Evolutionary conservation across 1,284 basidiomycete species (phyloP).

Genomic region (Papiliotrema flavescens): DNA sequence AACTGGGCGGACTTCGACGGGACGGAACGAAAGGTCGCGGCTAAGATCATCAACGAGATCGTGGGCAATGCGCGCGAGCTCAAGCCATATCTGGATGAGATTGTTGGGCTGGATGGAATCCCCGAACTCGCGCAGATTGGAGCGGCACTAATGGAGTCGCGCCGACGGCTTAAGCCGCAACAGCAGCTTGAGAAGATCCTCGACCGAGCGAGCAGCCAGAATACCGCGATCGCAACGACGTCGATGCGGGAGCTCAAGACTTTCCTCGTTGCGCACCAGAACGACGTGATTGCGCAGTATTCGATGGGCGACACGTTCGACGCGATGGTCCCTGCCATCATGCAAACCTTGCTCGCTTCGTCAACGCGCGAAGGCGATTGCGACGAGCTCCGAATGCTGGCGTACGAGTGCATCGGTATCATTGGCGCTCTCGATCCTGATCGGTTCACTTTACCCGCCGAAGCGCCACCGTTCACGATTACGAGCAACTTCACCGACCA

Average conservation of each 20-base stretch:
- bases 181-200: conserved; percentile 67
- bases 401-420: conserved; percentile 89
- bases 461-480: conserved; percentile 67
- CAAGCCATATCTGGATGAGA: conserved; percentile 62
- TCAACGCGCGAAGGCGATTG: conserved; percentile 69
- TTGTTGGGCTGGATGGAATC: conserved; percentile 71
- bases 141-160: conserved; percentile 54
- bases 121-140: conserved; percentile 61
- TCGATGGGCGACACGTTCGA: conserved; percentile 84
- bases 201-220: conserved; percentile 73
- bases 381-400: conserved; percentile 63
- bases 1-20: conserved; percentile 67
- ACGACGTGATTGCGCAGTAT: conserved; percentile 58
- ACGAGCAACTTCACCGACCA: conserved; percentile 79
- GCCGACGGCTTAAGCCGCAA: conserved; percentile 55
- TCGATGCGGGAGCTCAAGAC: conserved; percentile 72
- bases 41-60: conserved; percentile 68
- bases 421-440: conserved; percentile 96
- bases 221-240: conserved; percentile 71
- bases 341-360: conserved; percentile 66
- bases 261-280: conserved; percentile 58
- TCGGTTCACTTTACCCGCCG: conserved; percentile 56
- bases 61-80: conserved; percentile 58
- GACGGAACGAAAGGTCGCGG: conserved; percentile 58
- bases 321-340: conserved; percentile 65